phyloP scores from a whole-genome alignment of 768 basidiomycete species.

The Phylloporus rhodoxanthus region DNA sequence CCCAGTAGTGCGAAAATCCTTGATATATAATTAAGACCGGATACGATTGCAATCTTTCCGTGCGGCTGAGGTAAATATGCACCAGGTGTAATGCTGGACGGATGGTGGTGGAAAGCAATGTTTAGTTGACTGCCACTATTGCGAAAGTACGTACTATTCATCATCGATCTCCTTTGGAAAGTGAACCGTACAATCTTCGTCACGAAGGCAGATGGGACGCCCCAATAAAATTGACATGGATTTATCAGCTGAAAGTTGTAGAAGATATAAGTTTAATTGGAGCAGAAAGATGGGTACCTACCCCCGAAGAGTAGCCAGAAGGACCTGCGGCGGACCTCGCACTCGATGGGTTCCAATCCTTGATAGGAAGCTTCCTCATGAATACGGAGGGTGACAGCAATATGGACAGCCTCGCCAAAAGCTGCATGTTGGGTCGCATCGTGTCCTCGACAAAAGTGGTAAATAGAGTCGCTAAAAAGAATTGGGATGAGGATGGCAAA shows the following conservation, averaged over 20 bases:
- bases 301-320: constrained; percentile 92
- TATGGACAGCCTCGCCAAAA: constrained; percentile 81
- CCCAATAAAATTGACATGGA: constrained; percentile 83
- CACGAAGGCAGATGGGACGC: constrained; percentile 77
- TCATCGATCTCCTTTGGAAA: constrained; percentile 87
- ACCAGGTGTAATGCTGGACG: constrained; percentile 68
- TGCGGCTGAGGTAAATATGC: constrained; percentile 84
- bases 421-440: constrained; percentile 84
- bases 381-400: constrained; percentile 76
- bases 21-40: constrained; percentile 82
- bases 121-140: constrained; percentile 23
- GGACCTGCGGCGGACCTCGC: constrained; percentile 75
- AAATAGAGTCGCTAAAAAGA: constrained; percentile 62
- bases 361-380: constrained; percentile 84
- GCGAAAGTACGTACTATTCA: constrained; percentile 62
- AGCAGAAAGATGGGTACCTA: constrained; percentile 29
- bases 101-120: constrained; percentile 14
- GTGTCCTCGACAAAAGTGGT: constrained; percentile 85
- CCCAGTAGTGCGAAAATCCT: constrained; percentile 81
- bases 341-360: constrained; percentile 79
- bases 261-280: neutral
- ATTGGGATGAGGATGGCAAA: constrained; percentile 5
- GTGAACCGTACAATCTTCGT: constrained; percentile 87
- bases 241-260: constrained; percentile 61
- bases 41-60: constrained; percentile 78